Conservation (phyloP, 352 stramenopile genomes). For the Globisporangium takayamanum region DNA sequence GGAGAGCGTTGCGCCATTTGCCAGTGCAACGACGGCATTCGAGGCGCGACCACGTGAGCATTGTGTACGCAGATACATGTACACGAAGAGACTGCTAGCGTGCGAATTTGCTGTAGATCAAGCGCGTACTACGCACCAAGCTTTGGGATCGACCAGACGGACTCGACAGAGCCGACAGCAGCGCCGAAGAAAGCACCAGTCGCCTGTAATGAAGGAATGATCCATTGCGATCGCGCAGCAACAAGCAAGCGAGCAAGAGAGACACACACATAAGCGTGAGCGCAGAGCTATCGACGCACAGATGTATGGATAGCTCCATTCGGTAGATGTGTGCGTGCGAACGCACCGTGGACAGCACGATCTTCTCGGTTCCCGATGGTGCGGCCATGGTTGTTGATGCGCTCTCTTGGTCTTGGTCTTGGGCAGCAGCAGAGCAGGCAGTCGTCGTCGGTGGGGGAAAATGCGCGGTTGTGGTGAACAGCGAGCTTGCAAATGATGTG, state of each 20-base stretch:
- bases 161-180: slow-evolving; percentile 69
- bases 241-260: background rate
- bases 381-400: slow-evolving; percentile 34
- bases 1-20: background rate
- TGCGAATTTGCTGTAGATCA: too few relatives aligned
- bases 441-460: background rate
- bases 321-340: background rate
- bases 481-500: background rate
- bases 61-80: background rate
- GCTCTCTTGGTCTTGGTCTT: background rate
- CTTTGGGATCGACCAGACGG: slow-evolving; percentile 84
- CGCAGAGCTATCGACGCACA: background rate
- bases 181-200: slow-evolving; percentile 75
- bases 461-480: background rate
- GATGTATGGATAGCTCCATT: background rate
- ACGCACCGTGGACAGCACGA: slow-evolving; percentile 63
- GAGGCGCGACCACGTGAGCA: background rate
- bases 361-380: slow-evolving; percentile 68
- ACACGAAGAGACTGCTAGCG: background rate
- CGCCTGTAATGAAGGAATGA: slow-evolving; percentile 21
- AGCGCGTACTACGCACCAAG: slow-evolving; percentile 39
- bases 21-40: background rate
- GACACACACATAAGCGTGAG: background rate
- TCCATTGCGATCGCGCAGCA: background rate
- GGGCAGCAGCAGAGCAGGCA: background rate